Evolutionary conservation across 371 early-diverging fungal genomes (phyloP).

Genomic region (Thermomucor indicae-seudaticae): DNA sequence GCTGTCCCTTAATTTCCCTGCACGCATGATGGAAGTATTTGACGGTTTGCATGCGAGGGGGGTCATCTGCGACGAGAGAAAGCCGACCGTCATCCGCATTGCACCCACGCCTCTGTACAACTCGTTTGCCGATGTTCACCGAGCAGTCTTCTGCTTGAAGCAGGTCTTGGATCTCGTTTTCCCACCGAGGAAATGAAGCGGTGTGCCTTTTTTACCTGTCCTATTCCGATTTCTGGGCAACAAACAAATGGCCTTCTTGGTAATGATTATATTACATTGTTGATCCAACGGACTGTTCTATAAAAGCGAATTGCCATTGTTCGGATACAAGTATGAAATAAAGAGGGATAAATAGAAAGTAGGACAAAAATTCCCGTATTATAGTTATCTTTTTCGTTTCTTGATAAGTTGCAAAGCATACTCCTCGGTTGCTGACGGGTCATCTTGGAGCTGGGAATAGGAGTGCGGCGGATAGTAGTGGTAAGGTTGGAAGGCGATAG

Average conservation of each 20-base stretch:
- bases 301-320: no score
- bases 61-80: constrained; percentile 85
- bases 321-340: no score
- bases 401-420: constrained; percentile 14
- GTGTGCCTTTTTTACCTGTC: no score
- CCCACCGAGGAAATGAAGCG: no score
- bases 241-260: no score
- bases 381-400: constrained; percentile 22
- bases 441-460: constrained; percentile 1
- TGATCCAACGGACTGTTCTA: no score
- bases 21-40: constrained; percentile 59
- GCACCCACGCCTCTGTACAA: constrained; percentile 92
- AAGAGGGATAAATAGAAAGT: no score
- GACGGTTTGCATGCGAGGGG: constrained; percentile 59
- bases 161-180: constrained; percentile 39
- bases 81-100: constrained; percentile 90
- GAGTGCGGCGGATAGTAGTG: constrained; percentile 7
- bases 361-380: no score
- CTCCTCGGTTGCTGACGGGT: constrained; percentile 7
- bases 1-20: constrained; percentile 71
- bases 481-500: constrained; percentile 21
- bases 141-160: constrained; percentile 43
- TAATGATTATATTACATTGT: no score
- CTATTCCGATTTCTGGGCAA: no score
- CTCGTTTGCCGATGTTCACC: constrained; percentile 74